These are phyloP conservation scores for Cicer pinnatifidum DNA, from an alignment of 306 rosid species.

Conservation along the genomic window DNA sequence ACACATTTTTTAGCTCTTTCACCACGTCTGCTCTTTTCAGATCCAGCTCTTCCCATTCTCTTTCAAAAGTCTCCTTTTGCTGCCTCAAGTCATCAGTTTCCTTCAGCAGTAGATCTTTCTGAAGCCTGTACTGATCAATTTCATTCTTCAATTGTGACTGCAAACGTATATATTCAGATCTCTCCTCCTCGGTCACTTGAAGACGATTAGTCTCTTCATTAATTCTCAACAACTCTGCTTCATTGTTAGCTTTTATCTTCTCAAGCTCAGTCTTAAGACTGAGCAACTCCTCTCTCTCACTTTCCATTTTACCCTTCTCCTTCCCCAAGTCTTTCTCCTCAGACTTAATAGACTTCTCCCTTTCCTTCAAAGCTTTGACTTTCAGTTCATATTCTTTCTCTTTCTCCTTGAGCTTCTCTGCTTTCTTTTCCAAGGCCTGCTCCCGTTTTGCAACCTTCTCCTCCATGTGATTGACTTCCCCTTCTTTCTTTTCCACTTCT, in stretches of 20 bases:
- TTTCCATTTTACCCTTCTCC: slow-evolving; percentile 59
- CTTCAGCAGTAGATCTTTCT: slow-evolving; percentile 77
- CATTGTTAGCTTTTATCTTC: slow-evolving; percentile 69
- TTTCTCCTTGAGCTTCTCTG: slow-evolving; percentile 88
- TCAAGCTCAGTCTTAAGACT: slow-evolving; percentile 69
- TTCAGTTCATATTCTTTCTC: slow-evolving; percentile 80
- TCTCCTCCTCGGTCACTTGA: slow-evolving; percentile 80
- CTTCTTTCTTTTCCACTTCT: slow-evolving; percentile 86
- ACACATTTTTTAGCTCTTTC: slow-evolving; percentile 68
- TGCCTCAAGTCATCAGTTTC: slow-evolving; percentile 89
- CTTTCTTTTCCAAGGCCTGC: slow-evolving; percentile 80
- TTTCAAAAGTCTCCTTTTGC: slow-evolving; percentile 89
- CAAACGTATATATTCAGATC: slow-evolving; percentile 68
- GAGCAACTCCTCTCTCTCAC: slow-evolving; percentile 73
- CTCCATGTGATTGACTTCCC: slow-evolving; percentile 80
- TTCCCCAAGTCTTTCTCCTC: slow-evolving; percentile 73
- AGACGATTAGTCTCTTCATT: slow-evolving; percentile 67
- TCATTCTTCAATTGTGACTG: slow-evolving; percentile 87
- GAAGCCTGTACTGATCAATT: slow-evolving; percentile 79
- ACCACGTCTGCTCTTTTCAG: slow-evolving; percentile 78
- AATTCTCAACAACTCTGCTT: slow-evolving; percentile 64
- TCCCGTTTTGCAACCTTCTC: slow-evolving; percentile 84
- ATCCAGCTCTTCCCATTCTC: slow-evolving; percentile 97
- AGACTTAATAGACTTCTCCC: slow-evolving; percentile 64
- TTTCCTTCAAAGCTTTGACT: slow-evolving; percentile 74